These are phyloP conservation scores for Mycena rebaudengoi DNA, from an alignment of 768 basidiomycete species.

Conservation along the genomic window DNA sequence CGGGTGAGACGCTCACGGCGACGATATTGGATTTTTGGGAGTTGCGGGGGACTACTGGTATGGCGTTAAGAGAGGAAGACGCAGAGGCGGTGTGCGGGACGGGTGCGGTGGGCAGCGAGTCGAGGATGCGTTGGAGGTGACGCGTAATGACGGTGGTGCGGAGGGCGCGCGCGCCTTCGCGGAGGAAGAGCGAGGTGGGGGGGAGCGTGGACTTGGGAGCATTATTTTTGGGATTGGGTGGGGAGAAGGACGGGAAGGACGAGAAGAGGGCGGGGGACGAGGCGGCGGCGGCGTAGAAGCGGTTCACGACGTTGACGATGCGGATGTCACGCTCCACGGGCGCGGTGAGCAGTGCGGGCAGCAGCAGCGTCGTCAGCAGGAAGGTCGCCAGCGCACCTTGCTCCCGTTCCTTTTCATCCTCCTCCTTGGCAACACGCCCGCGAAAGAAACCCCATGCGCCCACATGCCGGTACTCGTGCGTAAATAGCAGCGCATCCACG, in stretches of 20 bases:
- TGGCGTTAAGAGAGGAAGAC: conserved; percentile 32
- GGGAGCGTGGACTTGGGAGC: conserved; percentile 7
- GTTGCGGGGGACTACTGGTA: conserved; percentile 47
- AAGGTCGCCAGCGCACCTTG: conserved; percentile 68
- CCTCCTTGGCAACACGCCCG: neutral
- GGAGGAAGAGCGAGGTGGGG: conserved; percentile 51
- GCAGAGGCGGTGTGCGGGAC: conserved; percentile 39
- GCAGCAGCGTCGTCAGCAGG: conserved; percentile 77
- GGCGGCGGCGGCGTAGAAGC: conserved; percentile 86
- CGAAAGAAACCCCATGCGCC: conserved; percentile 50
- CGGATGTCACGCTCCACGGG: conserved; percentile 92
- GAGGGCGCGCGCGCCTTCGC: conserved; percentile 72
- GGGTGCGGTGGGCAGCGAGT: conserved; percentile 73
- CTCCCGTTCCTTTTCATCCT: conserved; percentile 21
- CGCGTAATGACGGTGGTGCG: conserved; percentile 70
- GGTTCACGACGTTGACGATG: conserved; percentile 87
- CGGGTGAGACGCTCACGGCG: conserved; percentile 77
- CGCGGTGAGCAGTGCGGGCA: conserved; percentile 82
- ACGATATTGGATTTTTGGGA: conserved; percentile 78
- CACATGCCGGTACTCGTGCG: conserved; percentile 78
- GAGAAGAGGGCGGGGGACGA: conserved; percentile 44
- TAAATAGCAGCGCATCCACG: conserved; percentile 81
- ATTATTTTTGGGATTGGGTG: no score
- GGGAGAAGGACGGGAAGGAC: conserved; percentile 33
- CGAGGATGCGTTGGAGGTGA: conserved; percentile 86